phyloP scores from a whole-genome alignment of 257 asterid species.

The Mentha longifolia region DNA sequence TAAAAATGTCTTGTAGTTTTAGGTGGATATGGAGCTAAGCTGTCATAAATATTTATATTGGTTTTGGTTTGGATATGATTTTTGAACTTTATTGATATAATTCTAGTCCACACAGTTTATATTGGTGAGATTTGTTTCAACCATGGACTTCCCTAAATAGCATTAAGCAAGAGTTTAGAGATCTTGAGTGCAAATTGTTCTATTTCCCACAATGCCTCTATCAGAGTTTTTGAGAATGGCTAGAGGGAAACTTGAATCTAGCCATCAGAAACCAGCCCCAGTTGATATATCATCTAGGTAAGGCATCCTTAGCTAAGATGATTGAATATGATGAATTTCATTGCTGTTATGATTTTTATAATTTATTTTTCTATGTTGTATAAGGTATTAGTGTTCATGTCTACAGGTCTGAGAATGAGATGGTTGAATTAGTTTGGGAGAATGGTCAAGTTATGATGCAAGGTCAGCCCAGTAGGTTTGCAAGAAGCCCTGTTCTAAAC shows the following conservation, averaged over 20 bases:
- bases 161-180: slow-evolving; percentile 21
- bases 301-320: slow-evolving; percentile 31
- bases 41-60: slow-evolving; percentile 32
- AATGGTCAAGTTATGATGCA: slow-evolving; percentile 83
- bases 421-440: slow-evolving; percentile 82
- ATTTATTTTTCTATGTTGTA: not conserved
- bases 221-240: slow-evolving; percentile 82
- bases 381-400: slow-evolving; percentile 22
- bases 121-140: slow-evolving; percentile 28
- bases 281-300: slow-evolving; percentile 52
- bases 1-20: slow-evolving; percentile 28
- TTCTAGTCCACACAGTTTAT: slow-evolving; percentile 26
- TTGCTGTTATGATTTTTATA: not conserved
- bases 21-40: slow-evolving; percentile 32
- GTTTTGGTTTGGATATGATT: slow-evolving; percentile 33
- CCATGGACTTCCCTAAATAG: slow-evolving; percentile 32
- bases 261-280: slow-evolving; percentile 43
- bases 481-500: slow-evolving; percentile 40
- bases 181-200: slow-evolving; percentile 26
- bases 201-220: slow-evolving; percentile 67
- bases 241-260: slow-evolving; percentile 62
- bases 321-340: slow-evolving; percentile 16
- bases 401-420: slow-evolving; percentile 62
- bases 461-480: slow-evolving; percentile 62
- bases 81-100: slow-evolving; percentile 30